A percentile compares a stretch with the other conserved stretches of the same genome.
Evolutionary conservation across 495 filamentous ascomycete species (phyloP).

Genomic region (Cercophora scortea): DNA sequence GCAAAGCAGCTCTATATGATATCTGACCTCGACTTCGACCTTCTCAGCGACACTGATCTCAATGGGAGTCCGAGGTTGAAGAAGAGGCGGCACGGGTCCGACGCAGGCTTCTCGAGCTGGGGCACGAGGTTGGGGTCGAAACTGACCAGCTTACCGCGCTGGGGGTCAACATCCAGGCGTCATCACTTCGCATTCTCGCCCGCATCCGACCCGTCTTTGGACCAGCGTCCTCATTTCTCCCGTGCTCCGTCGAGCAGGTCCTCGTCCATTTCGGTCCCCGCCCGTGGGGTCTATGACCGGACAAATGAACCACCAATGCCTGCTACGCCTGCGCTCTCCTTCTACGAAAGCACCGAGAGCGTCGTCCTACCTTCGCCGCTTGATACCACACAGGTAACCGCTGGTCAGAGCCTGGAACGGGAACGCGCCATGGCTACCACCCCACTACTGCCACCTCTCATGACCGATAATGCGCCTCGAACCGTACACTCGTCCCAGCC

Average conservation of each 20-base stretch:
- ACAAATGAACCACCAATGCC: slow-evolving; percentile 49
- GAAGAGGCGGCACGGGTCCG: slow-evolving; percentile 52
- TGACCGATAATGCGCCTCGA: slow-evolving; percentile 42
- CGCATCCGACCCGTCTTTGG: slow-evolving; percentile 39
- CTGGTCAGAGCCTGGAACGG: slow-evolving; percentile 41
- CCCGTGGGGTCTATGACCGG: slow-evolving; percentile 38
- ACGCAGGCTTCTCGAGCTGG: slow-evolving; percentile 54
- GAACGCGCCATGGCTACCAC: slow-evolving; percentile 63
- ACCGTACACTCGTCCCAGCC: slow-evolving; percentile 41
- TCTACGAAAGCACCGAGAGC: slow-evolving; percentile 53
- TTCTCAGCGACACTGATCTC: slow-evolving; percentile 54
- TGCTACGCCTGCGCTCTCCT: slow-evolving; percentile 57
- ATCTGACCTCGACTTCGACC: slow-evolving; percentile 45
- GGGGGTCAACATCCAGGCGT: slow-evolving; percentile 49
- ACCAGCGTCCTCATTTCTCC: slow-evolving; percentile 31
- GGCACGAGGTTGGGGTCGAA: slow-evolving; percentile 60
- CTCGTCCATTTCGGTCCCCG: slow-evolving; percentile 58
- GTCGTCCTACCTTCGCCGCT: slow-evolving; percentile 38
- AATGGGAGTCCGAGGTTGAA: slow-evolving; percentile 44
- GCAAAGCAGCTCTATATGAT: slow-evolving; percentile 22
- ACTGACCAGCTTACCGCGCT: slow-evolving; percentile 65
- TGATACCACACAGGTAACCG: slow-evolving; percentile 52
- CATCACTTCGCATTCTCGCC: slow-evolving; percentile 37
- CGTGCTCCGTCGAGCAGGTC: slow-evolving; percentile 55
- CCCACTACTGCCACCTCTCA: slow-evolving; percentile 72